Evolutionary conservation across 441 rosid species (phyloP).

Genomic region (Erysimum cheiri): DNA sequence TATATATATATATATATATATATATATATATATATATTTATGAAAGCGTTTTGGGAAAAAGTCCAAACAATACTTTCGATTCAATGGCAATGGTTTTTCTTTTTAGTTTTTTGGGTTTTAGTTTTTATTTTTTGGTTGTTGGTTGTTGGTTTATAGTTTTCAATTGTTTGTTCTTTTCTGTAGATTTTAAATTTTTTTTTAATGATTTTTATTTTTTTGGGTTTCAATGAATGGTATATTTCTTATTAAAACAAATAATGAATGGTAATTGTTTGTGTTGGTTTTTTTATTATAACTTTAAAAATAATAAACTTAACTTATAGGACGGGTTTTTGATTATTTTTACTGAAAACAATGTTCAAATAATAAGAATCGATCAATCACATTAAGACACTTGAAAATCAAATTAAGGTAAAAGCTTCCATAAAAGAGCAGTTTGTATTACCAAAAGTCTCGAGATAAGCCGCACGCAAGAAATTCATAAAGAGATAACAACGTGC

Average conservation of each 20-base stretch:
- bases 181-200: background rate
- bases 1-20: too few species aligned
- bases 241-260: too few species aligned
- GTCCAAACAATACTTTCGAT: conserved; percentile 14
- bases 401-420: background rate
- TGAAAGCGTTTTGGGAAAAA: background rate
- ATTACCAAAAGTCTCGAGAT: background rate
- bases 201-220: background rate
- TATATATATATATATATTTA: too few species aligned
- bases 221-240: too few species aligned
- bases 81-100: conserved; percentile 12
- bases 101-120: conserved; percentile 24
- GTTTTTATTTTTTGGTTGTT: background rate
- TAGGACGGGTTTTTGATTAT: too few species aligned
- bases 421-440: background rate
- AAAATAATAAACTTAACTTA: too few species aligned
- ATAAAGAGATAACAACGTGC: background rate
- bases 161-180: background rate
- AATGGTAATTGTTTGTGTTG: too few species aligned
- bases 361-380: too few species aligned
- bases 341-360: too few species aligned
- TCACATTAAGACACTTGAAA: background rate
- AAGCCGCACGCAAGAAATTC: background rate
- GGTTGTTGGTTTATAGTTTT: background rate
- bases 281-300: too few species aligned